Conservation (phyloP, 106 monocot genomes). For the Acorus calamus region DNA sequence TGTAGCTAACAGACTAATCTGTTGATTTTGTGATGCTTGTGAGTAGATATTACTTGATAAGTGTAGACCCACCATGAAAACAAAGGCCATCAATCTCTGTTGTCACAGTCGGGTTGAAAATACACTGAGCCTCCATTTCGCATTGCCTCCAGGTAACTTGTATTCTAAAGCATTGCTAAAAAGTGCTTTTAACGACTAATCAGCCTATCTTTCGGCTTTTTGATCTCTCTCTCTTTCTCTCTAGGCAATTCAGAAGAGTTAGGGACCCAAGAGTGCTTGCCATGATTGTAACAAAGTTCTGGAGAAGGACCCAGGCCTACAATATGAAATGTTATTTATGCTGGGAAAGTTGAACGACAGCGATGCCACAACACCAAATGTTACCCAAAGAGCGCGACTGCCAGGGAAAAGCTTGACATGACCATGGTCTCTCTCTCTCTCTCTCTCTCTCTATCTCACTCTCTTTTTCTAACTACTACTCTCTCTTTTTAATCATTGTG, state of each 20-base stretch:
- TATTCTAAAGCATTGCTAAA: background rate
- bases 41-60: no score
- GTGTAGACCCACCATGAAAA: background rate
- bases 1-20: no score
- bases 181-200: background rate
- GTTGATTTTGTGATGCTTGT: no score
- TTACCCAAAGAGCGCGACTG: no score
- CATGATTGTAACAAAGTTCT: background rate
- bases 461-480: no score
- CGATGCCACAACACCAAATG: slow-evolving; percentile 1
- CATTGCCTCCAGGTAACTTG: no score
- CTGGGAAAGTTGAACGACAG: slow-evolving; percentile 8
- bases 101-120: background rate
- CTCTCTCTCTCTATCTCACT: no score
- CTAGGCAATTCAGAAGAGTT: no score
- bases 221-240: background rate
- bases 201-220: background rate
- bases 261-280: background rate
- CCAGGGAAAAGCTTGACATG: no score
- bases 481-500: no score
- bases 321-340: background rate
- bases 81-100: background rate
- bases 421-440: no score
- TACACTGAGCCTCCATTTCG: no score
- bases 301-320: background rate